Evolutionary conservation across 2,329 filamentous ascomycete species (phyloP), one percentile per base, ranked within the genome.

Genomic region (Phaeosphaeriaceae sp.): DNA sequence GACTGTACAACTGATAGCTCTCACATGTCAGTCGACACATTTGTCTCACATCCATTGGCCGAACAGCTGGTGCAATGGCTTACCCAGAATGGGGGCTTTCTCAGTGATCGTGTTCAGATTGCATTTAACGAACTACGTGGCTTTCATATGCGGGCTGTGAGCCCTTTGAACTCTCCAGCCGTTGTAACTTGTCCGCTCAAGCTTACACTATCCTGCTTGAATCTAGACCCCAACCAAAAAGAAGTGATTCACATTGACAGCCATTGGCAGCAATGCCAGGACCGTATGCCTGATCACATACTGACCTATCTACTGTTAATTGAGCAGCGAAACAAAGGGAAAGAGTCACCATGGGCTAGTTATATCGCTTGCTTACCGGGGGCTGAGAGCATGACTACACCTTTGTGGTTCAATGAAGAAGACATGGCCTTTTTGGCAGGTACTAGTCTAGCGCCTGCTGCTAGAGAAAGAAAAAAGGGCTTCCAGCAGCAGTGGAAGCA

Each of bases 311-410:
- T 75, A 16, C 54, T 74, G 6, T 62, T 75, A 44, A 58, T 71
- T 33, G 71, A 75, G 54, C 70, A 75, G 53, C 58, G 58, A 28
- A 54, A 45, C 23, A 61, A 44, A 51, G 58, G 40, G 41, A 57
- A 28, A n/a, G 45, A 56, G 1, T 72, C 70, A 12, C 63, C 58
- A 50, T 76, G 73, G 73, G 42, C 61, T 20, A 58, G 66, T 21
- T 76, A 76, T 49, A 67, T 76, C 41, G 54, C 56, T 16, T 67
- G 66, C 38, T 58, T 76, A 37, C 73, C 73, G 9, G 53, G 20
- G 9, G 50, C 61, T 11, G 57, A 67, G 17, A 54, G 51, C 13
- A 63, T 76, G 64, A 66, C 58, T n/a, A 74, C 73, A 11, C 69
- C 73, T 13, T 50, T 74, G 6, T 75, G 66, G 65, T 75, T 74